Base-by-base conservation (phyloP, 805 yeast species). In the Grigorovia humatica region DNA sequence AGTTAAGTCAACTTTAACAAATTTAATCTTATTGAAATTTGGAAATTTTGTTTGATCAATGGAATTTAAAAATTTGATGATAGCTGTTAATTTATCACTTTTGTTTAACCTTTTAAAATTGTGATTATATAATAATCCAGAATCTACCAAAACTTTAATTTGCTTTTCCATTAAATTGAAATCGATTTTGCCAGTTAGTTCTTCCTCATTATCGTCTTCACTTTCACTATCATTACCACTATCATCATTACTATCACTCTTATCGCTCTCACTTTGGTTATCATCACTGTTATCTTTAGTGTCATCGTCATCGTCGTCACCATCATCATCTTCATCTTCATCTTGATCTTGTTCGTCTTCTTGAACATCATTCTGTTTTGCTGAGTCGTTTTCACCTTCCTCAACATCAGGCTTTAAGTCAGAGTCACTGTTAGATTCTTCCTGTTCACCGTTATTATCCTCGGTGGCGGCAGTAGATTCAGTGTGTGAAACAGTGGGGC, bases 1-100 rank as follows among this genome's bases (percentile, higher is more conserved):
- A 13, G 75, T 71, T 43, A 84, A 65, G 59, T 83, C 81, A 1
- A 88, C 84, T 61, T 89, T 74, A 52, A 38, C 53, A 18, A 41
- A 46, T 43, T 41, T 47, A 73, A 69, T 76, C 9, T 46, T 23
- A 7, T 32, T 13, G 27, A 20, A 9, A 17, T 46, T 49, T 15
- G 55, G 78, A 55, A 71, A 70, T 46, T 73, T 68, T 13, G 73
- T 65, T 51, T 72, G 74, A 30, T 62, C 54, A 32, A 60, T 62
- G 6, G 70, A 61, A 43, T 64, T 65, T 17, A 67, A 42, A 20
- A 67, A 46, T 5, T 59, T 56, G 3, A 66, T 43, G 13, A 67
- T 55, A 5, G 69, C 64, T n/a, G 63, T 50, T 2, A 63, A 46
- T 60, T 67, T 51, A 59, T 63, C 61, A 62, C 67, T 48, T 69